Conservation (phyloP, 2,329 filamentous ascomycete species). For the Didymosphaeria variabile region DNA sequence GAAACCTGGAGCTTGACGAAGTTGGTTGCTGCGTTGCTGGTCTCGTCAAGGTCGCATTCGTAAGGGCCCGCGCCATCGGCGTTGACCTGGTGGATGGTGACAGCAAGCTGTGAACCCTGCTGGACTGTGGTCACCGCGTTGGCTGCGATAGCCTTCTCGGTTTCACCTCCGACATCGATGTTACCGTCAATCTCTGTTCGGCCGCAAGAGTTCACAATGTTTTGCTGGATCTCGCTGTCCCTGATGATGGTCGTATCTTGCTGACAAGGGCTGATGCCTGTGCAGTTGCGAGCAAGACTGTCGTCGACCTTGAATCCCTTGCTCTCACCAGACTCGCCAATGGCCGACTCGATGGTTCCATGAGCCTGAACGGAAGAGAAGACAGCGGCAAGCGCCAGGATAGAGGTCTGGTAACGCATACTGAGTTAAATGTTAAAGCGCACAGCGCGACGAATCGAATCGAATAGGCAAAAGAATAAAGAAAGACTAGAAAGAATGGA, state of each 20-base stretch:
- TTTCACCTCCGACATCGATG: conserved; percentile 51
- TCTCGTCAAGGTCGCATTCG: conserved; percentile 69
- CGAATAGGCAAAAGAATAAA: conserved; percentile 23
- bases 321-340: conserved; percentile 39
- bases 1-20: conserved; percentile 62
- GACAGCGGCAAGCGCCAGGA: conserved; percentile 42
- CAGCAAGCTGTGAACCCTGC: conserved; percentile 36
- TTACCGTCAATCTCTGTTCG: conserved; percentile 49
- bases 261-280: conserved; percentile 49
- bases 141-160: conserved; percentile 46
- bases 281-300: conserved; percentile 48
- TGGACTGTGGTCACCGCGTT: conserved; percentile 41
- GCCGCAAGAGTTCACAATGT: conserved; percentile 50
- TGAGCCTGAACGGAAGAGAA: conserved; percentile 41
- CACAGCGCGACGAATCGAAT: conserved; percentile 40
- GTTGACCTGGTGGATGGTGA: conserved; percentile 68
- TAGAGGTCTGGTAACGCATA: conserved; percentile 37
- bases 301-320: conserved; percentile 48
- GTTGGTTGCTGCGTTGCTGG: conserved; percentile 58
- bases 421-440: conserved; percentile 26
- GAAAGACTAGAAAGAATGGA: conserved; percentile 26
- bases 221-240: conserved; percentile 47
- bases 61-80: conserved; percentile 72
- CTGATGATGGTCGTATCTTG: conserved; percentile 50
- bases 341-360: conserved; percentile 40